phyloP scores from a whole-genome alignment of 169 alveolate genomes.

The Cryptosporidium tyzzeri region DNA sequence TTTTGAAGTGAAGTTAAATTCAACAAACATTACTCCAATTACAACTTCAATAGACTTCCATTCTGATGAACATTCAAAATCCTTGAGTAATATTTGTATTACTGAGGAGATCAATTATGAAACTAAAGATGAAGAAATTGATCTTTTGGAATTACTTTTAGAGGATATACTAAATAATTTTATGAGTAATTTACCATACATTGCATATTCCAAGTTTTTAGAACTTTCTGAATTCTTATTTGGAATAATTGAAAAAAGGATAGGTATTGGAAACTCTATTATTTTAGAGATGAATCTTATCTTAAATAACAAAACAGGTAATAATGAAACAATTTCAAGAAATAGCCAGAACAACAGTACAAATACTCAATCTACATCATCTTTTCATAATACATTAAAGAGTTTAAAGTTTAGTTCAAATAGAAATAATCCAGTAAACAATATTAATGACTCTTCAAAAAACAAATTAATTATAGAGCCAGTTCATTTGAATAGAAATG shows the following conservation, averaged over 20 bases:
- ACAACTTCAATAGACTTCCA: conserved; percentile 22
- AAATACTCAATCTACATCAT: background rate
- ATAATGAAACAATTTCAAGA: too few species aligned
- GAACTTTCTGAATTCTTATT: conserved; percentile 20
- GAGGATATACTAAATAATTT: conserved; percentile 3
- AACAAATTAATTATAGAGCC: background rate
- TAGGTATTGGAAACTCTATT: conserved; percentile 5
- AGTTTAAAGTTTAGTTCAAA: conserved; percentile 21
- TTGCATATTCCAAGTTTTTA: conserved; percentile 46
- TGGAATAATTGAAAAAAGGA: conserved; percentile 13
- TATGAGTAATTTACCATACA: conserved; percentile 18
- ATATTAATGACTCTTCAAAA: background rate
- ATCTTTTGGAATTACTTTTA: conserved; percentile 17
- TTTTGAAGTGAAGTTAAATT: background rate
- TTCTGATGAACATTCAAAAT: conserved; percentile 1
- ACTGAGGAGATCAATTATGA: background rate
- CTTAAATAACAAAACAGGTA: background rate
- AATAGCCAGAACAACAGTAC: background rate
- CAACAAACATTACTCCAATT: conserved; percentile 1
- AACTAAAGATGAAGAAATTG: conserved; percentile 13
- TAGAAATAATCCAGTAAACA: background rate
- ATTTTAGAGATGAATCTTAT: conserved; percentile 30
- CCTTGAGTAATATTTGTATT: background rate
- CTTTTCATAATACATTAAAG: conserved; percentile 25
- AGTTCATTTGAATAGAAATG: conserved; percentile 30